Percentiles rank a stretch among this genome's conserved stretches.
phyloP scores from a whole-genome alignment of 805 yeast species.

The Isabelozyma rhagii region DNA sequence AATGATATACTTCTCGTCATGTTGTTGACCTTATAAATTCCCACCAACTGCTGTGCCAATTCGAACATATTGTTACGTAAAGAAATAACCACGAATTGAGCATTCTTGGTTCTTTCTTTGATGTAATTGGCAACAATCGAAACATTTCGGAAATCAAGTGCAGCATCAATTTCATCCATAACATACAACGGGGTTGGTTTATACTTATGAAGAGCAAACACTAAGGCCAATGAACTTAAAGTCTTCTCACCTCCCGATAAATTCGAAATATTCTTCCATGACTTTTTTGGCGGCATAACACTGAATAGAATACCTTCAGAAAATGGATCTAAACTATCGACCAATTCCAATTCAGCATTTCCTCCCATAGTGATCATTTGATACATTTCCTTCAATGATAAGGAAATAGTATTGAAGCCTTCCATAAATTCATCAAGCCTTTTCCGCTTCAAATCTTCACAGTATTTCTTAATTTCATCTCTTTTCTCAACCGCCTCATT shows the following conservation, averaged over 20 bases:
- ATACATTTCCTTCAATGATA: constrained; percentile 92
- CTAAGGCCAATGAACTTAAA: constrained; percentile 87
- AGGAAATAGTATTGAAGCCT: constrained; percentile 84
- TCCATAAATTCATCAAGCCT: constrained; percentile 88
- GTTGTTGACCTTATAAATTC: constrained; percentile 89
- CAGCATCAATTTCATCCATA: constrained; percentile 99
- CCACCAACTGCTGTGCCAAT: constrained; percentile 88
- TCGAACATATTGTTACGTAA: constrained; percentile 97
- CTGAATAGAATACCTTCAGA: constrained; percentile 94
- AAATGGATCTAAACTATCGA: constrained; percentile 95
- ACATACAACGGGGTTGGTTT: constrained; percentile 97
- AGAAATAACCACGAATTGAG: constrained; percentile 94
- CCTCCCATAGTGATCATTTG: constrained; percentile 99
- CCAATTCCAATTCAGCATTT: constrained; percentile 93
- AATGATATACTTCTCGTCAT: constrained; percentile 84
- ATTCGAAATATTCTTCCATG: constrained; percentile 94
- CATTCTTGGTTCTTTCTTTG: constrained; percentile 91
- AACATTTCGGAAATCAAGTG: constrained; percentile 93
- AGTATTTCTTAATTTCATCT: constrained; percentile 56
- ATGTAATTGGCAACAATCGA: constrained; percentile 97
- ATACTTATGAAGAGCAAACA: constrained; percentile 91
- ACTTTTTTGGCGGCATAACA: constrained; percentile 98
- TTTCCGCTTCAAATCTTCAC: constrained; percentile 68
- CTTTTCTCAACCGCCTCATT: constrained; percentile 64
- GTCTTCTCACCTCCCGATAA: constrained; percentile 98